These are phyloP conservation scores for Sporothrix globosa DNA, from an alignment of 2,329 filamentous ascomycete genomes.

Conservation along the genomic window DNA sequence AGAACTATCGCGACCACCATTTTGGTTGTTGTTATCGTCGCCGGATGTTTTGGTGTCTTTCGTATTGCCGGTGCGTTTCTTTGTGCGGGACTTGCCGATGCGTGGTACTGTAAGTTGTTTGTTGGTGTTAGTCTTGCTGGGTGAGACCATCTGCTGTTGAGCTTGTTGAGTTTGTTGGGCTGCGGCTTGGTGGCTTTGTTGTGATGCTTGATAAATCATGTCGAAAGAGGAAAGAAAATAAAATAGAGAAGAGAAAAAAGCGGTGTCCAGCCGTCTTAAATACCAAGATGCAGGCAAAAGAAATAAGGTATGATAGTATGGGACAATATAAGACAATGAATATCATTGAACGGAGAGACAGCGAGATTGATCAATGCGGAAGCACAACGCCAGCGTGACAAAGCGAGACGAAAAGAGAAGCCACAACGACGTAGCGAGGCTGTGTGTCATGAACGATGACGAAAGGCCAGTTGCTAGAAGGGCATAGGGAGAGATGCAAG, in stretches of 20 bases:
- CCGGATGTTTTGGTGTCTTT: not conserved
- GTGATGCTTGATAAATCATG: constrained; percentile 24
- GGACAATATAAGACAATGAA: not conserved
- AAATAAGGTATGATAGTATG: not conserved
- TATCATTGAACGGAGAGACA: not conserved
- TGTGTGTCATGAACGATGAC: constrained; percentile 18
- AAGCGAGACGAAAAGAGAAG: constrained; percentile 6
- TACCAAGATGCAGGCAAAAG: constrained; percentile 10
- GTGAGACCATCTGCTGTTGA: constrained; percentile 12
- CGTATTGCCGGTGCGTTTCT: not conserved
- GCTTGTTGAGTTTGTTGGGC: constrained; percentile 21
- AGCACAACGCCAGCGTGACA: constrained; percentile 14
- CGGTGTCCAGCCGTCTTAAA: constrained; percentile 9
- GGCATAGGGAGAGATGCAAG: not conserved
- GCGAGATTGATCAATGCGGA: not conserved
- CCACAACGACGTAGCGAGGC: constrained; percentile 17
- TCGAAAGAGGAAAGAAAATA: not conserved
- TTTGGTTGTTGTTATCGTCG: not conserved
- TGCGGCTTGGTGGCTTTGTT: not conserved
- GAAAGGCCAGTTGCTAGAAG: constrained; percentile 14
- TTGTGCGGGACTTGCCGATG: constrained; percentile 18
- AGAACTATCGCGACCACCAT: constrained; percentile 22
- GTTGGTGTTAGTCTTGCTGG: constrained; percentile 30
- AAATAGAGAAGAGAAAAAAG: not conserved
- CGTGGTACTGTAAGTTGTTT: constrained; percentile 24